These are phyloP conservation scores for Plectosphaerella plurivora DNA, from an alignment of 2,329 filamentous ascomycete genomes.

Conservation along the genomic window DNA sequence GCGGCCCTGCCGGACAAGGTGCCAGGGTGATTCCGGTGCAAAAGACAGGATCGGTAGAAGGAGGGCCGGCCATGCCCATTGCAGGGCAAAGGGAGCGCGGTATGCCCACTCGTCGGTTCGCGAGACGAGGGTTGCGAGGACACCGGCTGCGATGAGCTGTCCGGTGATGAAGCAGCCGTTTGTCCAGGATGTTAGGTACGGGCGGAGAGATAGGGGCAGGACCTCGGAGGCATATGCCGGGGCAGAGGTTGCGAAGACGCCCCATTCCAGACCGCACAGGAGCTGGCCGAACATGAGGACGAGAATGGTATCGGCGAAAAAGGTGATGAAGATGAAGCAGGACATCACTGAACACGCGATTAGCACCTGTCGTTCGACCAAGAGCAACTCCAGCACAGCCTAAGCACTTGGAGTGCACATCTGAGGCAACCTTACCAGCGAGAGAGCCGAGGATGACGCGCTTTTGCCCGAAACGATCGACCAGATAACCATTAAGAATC, in stretches of 20 bases:
- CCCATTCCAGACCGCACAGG: slow-evolving; percentile 34
- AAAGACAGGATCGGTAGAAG: slow-evolving; percentile 29
- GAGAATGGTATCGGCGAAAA: slow-evolving; percentile 30
- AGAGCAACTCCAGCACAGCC: slow-evolving; percentile 10
- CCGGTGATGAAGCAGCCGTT: slow-evolving; percentile 39
- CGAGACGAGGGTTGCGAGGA: slow-evolving; percentile 28
- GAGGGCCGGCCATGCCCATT: slow-evolving; percentile 38
- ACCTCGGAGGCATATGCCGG: slow-evolving; percentile 37
- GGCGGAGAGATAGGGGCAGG: slow-evolving; percentile 23
- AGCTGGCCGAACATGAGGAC: slow-evolving; percentile 33
- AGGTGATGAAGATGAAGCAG: slow-evolving; percentile 34
- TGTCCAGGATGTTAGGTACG: slow-evolving; percentile 32
- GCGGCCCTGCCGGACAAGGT: slow-evolving; percentile 35
- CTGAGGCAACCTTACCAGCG: background rate
- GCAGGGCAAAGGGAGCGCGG: slow-evolving; percentile 36
- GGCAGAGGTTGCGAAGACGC: slow-evolving; percentile 32
- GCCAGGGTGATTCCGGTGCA: slow-evolving; percentile 41
- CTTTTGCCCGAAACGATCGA: slow-evolving; percentile 32
- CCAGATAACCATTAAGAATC: slow-evolving; percentile 34
- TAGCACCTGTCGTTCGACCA: no score
- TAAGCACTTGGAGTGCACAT: slow-evolving; percentile 23
- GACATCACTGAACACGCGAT: slow-evolving; percentile 17
- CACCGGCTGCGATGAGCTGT: slow-evolving; percentile 33
- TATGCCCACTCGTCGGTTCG: slow-evolving; percentile 33
- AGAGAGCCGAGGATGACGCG: slow-evolving; percentile 35